Base-by-base conservation (phyloP, 2,329 filamentous ascomycete genomes). In the Colletotrichum sp. region DNA sequence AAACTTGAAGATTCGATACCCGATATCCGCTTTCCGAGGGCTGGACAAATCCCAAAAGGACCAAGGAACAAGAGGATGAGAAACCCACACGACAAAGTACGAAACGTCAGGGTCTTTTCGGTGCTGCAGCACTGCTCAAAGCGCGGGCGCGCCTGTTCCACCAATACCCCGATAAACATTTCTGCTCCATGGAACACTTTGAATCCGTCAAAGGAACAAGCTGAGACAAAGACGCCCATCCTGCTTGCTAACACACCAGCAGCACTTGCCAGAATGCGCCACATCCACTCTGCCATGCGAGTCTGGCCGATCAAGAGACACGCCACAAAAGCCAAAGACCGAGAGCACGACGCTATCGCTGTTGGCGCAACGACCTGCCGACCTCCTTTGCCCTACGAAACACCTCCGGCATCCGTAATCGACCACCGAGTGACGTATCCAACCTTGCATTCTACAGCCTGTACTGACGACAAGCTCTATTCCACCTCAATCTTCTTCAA, bases 311-410 rank as follows among this genome's bases (percentile, higher is more conserved):
- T 28, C 21, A 24, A 63, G 44, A 39, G 55, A 75, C 62, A 55
- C 59, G 70, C 74, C 49, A 69, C 28, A 36, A 74, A 57, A 59
- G 64, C 57, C 70, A 74, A 74, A 74, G 70, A 55, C 26, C 74
- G 59, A 74, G 49, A 64, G 28, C 34, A 74, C 64, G 70, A 69
- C 26, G 32, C 70, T 55, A 69, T 49, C 34, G 26, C 62, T 65
- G 13, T 39, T 49, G 63, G 39, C 55, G 63, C 70, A 60, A 57
- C 18, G 21, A 60, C 57, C 24, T 63, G 30, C 63, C 62, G 52
- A 32, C 30, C 55, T 55, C 55, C 44, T 36, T 32, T 24, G 69
- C 69, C 60, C 55, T 55, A 52, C 55, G 72, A 72, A 68, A 72
- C 62, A 44, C 8, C 39, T 59, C n/a, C 26, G 67, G 9, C 34